phyloP scores from a whole-genome alignment of 306 rosid species.

The Prosopis cineraria region DNA sequence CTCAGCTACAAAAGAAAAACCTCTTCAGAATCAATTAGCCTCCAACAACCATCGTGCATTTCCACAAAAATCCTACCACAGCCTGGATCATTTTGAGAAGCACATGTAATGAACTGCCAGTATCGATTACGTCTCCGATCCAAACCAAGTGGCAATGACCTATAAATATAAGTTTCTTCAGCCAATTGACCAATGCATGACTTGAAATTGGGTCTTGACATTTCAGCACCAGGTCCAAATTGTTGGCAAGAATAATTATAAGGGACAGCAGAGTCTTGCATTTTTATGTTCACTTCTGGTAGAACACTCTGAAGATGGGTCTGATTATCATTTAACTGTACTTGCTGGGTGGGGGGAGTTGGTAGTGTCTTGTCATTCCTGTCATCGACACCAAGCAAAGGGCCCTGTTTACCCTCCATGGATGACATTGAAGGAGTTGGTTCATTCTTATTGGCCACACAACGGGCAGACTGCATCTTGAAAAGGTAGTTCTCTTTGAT shows the following conservation, averaged over 20 bases:
- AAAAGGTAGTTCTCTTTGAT: slow-evolving; percentile 53
- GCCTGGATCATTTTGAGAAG: slow-evolving; percentile 77
- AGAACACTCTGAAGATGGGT: slow-evolving; percentile 38
- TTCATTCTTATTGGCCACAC: slow-evolving; percentile 46
- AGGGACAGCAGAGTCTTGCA: slow-evolving; percentile 49
- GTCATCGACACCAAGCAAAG: slow-evolving; percentile 34
- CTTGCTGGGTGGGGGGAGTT: slow-evolving; percentile 38
- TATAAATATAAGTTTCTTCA: slow-evolving; percentile 64
- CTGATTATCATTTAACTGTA: slow-evolving; percentile 39
- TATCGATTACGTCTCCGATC: slow-evolving; percentile 78
- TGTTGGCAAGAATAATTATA: slow-evolving; percentile 53
- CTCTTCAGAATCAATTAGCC: slow-evolving; percentile 77
- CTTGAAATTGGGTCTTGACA: slow-evolving; percentile 58
- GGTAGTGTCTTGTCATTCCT: slow-evolving; percentile 39
- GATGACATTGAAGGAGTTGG: slow-evolving; percentile 37
- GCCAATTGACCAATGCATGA: slow-evolving; percentile 64
- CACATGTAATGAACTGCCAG: slow-evolving; percentile 71
- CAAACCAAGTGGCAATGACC: slow-evolving; percentile 79
- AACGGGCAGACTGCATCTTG: slow-evolving; percentile 42
- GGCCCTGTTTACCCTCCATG: slow-evolving; percentile 44
- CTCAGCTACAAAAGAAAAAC: slow-evolving; percentile 45
- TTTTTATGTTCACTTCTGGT: slow-evolving; percentile 48
- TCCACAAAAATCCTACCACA: slow-evolving; percentile 85
- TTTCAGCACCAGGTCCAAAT: slow-evolving; percentile 55
- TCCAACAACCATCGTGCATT: slow-evolving; percentile 65